Percentiles rank a stretch among this genome's conserved stretches.
Conservation (phyloP, 169 alveolate species). For the Perkinsus marinus region DNA sequence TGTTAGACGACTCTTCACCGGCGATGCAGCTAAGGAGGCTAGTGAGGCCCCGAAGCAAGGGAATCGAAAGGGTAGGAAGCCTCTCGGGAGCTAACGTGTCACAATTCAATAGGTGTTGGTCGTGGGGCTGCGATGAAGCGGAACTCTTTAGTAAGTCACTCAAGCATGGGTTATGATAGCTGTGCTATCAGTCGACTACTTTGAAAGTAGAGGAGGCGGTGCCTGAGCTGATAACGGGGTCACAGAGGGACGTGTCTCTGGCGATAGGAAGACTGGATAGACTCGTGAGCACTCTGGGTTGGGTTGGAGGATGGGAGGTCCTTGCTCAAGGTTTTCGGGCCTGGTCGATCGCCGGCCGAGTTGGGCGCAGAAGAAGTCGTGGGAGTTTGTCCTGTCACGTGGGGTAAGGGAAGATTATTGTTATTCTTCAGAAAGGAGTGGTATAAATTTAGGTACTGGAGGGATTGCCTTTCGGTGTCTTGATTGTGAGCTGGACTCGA, state of each 20-base stretch:
- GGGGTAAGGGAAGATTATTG: neutral
- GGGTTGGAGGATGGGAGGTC: neutral
- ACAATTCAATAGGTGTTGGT: too few relatives aligned
- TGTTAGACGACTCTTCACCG: neutral
- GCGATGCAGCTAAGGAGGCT: neutral
- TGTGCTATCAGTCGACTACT: too few relatives aligned
- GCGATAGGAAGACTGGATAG: too few relatives aligned
- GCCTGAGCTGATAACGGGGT: too few relatives aligned
- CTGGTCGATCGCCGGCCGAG: neutral
- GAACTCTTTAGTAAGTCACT: too few relatives aligned
- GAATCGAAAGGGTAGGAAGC: too few relatives aligned
- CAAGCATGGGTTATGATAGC: too few relatives aligned
- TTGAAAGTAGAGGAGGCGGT: too few relatives aligned
- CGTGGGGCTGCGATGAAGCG: too few relatives aligned
- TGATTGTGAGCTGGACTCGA: constrained; percentile 2
- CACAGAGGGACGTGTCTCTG: too few relatives aligned
- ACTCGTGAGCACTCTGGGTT: too few relatives aligned
- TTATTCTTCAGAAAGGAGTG: neutral
- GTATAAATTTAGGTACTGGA: neutral
- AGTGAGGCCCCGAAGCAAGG: neutral
- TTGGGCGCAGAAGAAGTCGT: neutral
- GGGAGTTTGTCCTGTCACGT: neutral
- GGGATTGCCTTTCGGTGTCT: constrained; percentile 2
- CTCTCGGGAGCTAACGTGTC: too few relatives aligned
- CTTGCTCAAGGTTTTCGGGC: neutral